Percentiles rank a stretch among this genome's conserved stretches.
Conservation (phyloP, 208 protist genomes). For the Wallacemonas sp. region DNA sequence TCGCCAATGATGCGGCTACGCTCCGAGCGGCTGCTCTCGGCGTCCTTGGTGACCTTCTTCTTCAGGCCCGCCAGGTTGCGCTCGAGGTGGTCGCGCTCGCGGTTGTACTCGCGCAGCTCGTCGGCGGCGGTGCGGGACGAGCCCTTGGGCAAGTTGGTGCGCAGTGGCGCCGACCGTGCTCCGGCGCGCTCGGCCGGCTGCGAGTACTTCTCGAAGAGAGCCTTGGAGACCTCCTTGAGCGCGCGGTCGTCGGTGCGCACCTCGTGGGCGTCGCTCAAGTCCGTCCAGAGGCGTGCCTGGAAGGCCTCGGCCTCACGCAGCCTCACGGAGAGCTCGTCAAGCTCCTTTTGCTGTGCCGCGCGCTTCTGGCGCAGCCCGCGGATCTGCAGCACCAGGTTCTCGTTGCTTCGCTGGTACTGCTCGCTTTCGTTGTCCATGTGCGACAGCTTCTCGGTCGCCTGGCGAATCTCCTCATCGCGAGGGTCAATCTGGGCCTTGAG, state of each 20-base stretch:
- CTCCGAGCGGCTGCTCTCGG: conserved; percentile 91
- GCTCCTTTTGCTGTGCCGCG: conserved; percentile 92
- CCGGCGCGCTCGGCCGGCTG: conserved; percentile 34
- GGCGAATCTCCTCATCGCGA: conserved; percentile 93
- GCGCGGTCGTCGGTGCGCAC: conserved; percentile 51
- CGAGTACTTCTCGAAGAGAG: conserved; percentile 93
- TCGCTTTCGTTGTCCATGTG: conserved; percentile 95
- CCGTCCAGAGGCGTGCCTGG: conserved; percentile 89
- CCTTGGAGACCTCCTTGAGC: conserved; percentile 93
- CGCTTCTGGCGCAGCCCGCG: conserved; percentile 93
- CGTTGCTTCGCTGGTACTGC: conserved; percentile 93
- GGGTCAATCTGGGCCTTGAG: conserved; percentile 98
- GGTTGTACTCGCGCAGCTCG: conserved; percentile 94
- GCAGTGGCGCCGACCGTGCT: conserved; percentile 59
- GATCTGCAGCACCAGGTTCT: conserved; percentile 92
- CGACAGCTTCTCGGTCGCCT: conserved; percentile 93
- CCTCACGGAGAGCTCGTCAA: conserved; percentile 68
- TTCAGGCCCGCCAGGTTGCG: conserved; percentile 93
- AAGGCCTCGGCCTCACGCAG: conserved; percentile 79
- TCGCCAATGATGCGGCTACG: conserved; percentile 94
- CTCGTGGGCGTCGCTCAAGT: conserved; percentile 77
- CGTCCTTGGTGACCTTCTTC: conserved; percentile 93
- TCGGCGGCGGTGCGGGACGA: conserved; percentile 80
- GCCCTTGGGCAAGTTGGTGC: conserved; percentile 58
- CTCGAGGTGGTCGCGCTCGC: conserved; percentile 96